phyloP scores from a whole-genome alignment of 225 moss, liverwort and hornwort genomes.

The Polytrichum commune region DNA sequence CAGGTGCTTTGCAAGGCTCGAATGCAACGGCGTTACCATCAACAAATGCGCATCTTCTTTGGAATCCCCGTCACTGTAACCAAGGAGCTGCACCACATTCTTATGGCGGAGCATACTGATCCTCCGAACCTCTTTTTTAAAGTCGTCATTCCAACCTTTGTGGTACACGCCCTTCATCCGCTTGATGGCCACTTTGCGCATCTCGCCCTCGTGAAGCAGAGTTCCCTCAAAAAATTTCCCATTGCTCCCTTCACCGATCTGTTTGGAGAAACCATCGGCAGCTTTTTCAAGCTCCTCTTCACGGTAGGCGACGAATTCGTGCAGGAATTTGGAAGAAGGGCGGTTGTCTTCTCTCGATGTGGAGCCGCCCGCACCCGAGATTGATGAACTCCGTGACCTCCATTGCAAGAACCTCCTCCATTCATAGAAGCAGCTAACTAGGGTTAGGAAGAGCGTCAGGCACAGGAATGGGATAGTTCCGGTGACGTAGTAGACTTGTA shows the following conservation, averaged over 20 bases:
- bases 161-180: not conserved
- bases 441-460: not conserved
- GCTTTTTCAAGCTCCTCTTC: slow-evolving; percentile 1
- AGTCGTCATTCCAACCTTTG: not conserved
- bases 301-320: not conserved
- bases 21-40: slow-evolving; percentile 25
- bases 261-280: not conserved
- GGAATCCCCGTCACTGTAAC: slow-evolving; percentile 2
- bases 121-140: slow-evolving; percentile 11
- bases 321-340: not conserved
- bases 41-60: not conserved
- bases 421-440: not conserved
- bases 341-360: not conserved
- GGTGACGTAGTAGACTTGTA: slow-evolving; percentile 7
- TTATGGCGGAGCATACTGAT: slow-evolving; percentile 16
- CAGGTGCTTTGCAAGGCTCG: slow-evolving; percentile 21
- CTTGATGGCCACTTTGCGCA: slow-evolving; percentile 15
- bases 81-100: slow-evolving; percentile 18
- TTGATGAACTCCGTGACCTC: not conserved
- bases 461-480: slow-evolving; percentile 3
- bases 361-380: not conserved
- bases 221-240: slow-evolving; percentile 9
- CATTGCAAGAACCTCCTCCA: not conserved
- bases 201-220: not conserved
- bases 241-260: slow-evolving; percentile 10